Base-by-base conservation (phyloP, 83 land plant species). In the Picea abies region DNA sequence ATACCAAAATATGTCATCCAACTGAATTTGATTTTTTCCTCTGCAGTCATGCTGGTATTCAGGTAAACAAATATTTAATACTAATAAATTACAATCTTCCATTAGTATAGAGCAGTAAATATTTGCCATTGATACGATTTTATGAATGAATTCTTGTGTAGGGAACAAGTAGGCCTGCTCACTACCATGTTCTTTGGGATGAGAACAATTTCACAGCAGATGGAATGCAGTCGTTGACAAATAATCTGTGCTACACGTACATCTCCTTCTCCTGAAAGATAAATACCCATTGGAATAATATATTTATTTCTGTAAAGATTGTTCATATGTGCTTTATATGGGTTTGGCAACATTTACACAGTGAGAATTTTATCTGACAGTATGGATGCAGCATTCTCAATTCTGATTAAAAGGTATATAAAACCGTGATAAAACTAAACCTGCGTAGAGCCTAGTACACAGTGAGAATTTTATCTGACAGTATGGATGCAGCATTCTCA, bases 101-200 rank as follows among this genome's bases (percentile, higher is more conserved):
- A n/a, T 22, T 2, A 56, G 67, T 79, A 10, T 17, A 35, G 17
- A 60, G 69, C 10, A 61, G 67, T 20, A 35, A 35, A 44, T 73
- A 39, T 39, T 73, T 73, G 5, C 49, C 37, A 79, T 35, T 79
- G 49, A 61, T 19, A 32, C 2, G 25, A 17, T 29, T 61, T 52
- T 22, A 39, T 9, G 11, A 58, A 41, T 63, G 44, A 20, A 69
- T 77, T 58, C 4, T 65, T 66, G 10, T 63, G 47, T 90, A 95
- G 98, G 98, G 98, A 9, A 95, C 98, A 1, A 95, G 94, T 60
- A 73, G 98, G 39, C 98, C 98, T 19, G 93, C 98, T 23, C 98
- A 95, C 83, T 95, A 95, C 83, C 96, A 93, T 85, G 96, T 95
- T 39, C 88, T 95, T 20, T 93, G 89, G 90, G 97, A 95, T 80